Evolutionary conservation across 768 basidiomycete genomes (phyloP).

Genomic region (Boletus tylopilopsis): DNA sequence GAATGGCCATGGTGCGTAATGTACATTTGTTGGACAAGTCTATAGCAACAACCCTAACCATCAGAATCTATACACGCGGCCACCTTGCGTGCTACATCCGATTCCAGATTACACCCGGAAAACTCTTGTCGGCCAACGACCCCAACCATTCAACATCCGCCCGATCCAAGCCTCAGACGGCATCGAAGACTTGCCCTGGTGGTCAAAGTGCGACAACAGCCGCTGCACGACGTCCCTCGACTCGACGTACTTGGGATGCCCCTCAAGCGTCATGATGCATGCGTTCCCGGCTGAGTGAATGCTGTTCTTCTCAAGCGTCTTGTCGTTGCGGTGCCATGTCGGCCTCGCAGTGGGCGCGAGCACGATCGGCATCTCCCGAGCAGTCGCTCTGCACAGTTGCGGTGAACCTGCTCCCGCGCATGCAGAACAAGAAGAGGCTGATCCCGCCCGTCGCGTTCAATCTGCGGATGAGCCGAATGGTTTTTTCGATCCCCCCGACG

Average conservation of each 20-base stretch:
- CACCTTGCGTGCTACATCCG: conserved; percentile 21
- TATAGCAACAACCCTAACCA: not conserved
- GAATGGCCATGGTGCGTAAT: no score
- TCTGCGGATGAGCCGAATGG: no score
- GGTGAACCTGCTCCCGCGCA: no score
- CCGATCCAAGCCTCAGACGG: conserved; percentile 27
- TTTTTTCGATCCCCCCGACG: no score
- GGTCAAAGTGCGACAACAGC: conserved; percentile 18
- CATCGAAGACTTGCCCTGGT: conserved; percentile 30
- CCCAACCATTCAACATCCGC: conserved; percentile 20
- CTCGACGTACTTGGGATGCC: no score
- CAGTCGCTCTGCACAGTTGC: no score
- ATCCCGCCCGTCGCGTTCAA: no score
- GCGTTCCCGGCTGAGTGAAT: conserved; percentile 13
- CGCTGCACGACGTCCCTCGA: conserved; percentile 17
- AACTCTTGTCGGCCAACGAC: conserved; percentile 16
- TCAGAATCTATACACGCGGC: conserved; percentile 19
- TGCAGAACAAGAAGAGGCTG: no score
- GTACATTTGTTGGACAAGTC: no score
- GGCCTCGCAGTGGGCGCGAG: conserved; percentile 32
- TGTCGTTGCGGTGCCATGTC: conserved; percentile 28
- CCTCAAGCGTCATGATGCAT: no score
- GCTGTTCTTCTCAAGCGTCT: conserved; percentile 15
- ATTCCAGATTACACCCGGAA: conserved; percentile 20
- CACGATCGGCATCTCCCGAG: conserved; percentile 32